Evolutionary conservation across 2,329 filamentous ascomycete species (phyloP).

Genomic region (Colletotrichum sp.): DNA sequence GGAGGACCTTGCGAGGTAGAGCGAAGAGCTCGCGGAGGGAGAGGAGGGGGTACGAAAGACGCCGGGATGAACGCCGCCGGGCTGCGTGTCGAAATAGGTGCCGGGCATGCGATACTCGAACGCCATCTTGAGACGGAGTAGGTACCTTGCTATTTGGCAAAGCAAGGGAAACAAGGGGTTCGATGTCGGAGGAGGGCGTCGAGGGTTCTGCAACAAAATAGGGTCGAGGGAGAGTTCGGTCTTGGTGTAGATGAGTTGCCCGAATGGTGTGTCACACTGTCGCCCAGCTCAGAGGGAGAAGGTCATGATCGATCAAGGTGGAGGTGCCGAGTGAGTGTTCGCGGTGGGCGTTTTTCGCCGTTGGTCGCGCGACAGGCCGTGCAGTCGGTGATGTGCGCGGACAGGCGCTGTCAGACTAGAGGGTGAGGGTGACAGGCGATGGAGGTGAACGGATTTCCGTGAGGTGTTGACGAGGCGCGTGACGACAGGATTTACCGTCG

Average conservation of each 20-base stretch:
- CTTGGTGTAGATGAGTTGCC: not conserved
- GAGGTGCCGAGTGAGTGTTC: not conserved
- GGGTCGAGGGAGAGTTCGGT: not conserved
- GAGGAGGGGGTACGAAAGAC: constrained; percentile 53
- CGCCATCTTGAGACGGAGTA: constrained; percentile 27
- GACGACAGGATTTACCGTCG: not conserved
- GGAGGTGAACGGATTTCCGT: not conserved
- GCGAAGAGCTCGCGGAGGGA: constrained; percentile 20
- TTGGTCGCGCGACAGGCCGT: not conserved
- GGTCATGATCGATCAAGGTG: constrained; percentile 2
- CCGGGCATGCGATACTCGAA: constrained; percentile 39
- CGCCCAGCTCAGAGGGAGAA: constrained; percentile 3
- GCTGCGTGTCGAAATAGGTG: constrained; percentile 36
- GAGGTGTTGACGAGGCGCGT: not conserved
- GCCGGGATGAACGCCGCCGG: constrained; percentile 45
- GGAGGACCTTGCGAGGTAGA: constrained; percentile 41
- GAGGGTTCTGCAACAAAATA: not conserved
- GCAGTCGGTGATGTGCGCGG: not conserved
- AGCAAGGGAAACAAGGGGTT: not conserved
- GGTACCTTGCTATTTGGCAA: not conserved
- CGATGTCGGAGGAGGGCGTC: not conserved
- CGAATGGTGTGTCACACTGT: constrained; percentile 14
- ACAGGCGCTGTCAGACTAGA: not conserved
- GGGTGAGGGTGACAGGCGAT: not conserved
- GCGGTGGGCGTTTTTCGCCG: not conserved